Percentiles rank a stretch among this genome's conserved stretches.
Evolutionary conservation across 2,329 filamentous ascomycete genomes (phyloP).

Genomic region (Microsporum ferrugineum): DNA sequence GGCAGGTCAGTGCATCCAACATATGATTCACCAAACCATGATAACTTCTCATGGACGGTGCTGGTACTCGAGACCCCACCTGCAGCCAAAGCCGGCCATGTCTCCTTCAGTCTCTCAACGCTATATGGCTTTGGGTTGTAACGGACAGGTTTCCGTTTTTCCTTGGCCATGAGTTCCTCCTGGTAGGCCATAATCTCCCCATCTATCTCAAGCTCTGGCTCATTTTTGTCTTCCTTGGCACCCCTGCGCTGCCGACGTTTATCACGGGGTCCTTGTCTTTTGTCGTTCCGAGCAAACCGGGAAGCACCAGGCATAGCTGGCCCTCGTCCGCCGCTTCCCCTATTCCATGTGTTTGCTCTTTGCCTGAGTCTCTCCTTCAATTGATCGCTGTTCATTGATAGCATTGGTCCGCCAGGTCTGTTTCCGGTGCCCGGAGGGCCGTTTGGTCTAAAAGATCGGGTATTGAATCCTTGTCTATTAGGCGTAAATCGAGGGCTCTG

Average conservation of each 20-base stretch:
- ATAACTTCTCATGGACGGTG: slow-evolving; percentile 27
- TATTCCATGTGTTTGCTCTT: background rate
- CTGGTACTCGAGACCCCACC: slow-evolving; percentile 19
- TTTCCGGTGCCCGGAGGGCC: background rate
- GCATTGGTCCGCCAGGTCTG: background rate
- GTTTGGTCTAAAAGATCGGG: background rate
- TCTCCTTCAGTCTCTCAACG: slow-evolving; percentile 24
- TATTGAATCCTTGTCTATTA: background rate
- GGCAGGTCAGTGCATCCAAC: slow-evolving; percentile 27
- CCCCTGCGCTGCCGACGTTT: background rate
- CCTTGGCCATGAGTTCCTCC: slow-evolving; percentile 17
- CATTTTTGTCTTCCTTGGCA: background rate
- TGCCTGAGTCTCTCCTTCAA: background rate
- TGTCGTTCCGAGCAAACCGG: background rate
- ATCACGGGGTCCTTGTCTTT: background rate
- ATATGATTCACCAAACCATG: slow-evolving; percentile 25
- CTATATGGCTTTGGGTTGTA: slow-evolving; percentile 27
- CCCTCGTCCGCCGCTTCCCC: background rate
- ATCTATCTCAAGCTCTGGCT: no score
- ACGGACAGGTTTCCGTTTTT: slow-evolving; percentile 24
- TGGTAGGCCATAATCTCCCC: background rate
- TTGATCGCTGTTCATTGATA: background rate
- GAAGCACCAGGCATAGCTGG: background rate
- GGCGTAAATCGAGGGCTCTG: background rate
- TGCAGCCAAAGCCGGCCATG: slow-evolving; percentile 31